Evolutionary conservation across 352 stramenopile genomes (phyloP).

Genomic region (Phytophthora pseudosyringae): DNA sequence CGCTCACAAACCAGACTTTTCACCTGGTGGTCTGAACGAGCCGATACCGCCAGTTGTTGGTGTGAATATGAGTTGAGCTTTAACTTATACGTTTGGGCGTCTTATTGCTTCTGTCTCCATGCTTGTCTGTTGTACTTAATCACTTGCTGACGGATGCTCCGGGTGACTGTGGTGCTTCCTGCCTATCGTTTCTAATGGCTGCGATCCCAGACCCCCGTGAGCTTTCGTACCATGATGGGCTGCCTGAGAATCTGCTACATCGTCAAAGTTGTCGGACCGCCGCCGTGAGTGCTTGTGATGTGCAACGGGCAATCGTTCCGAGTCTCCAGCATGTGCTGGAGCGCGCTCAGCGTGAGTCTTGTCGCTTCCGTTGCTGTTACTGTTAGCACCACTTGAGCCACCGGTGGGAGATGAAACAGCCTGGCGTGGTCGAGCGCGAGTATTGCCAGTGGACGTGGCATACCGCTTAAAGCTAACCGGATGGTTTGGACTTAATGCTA

Average conservation of each 20-base stretch:
- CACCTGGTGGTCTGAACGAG: constrained; percentile 39
- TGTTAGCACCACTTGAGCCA: constrained; percentile 16
- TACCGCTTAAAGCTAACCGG: constrained; percentile 61
- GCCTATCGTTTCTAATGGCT: constrained; percentile 35
- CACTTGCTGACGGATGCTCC: constrained; percentile 19
- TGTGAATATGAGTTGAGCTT: constrained; percentile 15
- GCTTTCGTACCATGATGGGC: constrained; percentile 29
- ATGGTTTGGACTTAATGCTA: constrained; percentile 38
- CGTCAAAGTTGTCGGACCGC: constrained; percentile 54
- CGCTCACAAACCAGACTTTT: constrained; percentile 27
- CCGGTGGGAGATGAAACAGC: constrained; percentile 20
- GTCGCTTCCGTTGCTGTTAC: constrained; percentile 41
- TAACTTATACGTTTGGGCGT: constrained; percentile 30
- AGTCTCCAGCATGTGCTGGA: constrained; percentile 50
- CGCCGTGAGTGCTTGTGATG: constrained; percentile 54
- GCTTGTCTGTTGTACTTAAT: constrained; percentile 29
- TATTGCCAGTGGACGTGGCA: constrained; percentile 50
- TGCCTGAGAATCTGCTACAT: constrained; percentile 32
- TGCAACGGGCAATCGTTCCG: constrained; percentile 51
- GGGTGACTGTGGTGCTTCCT: constrained; percentile 31
- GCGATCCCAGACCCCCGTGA: constrained; percentile 29
- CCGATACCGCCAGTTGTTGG: neutral
- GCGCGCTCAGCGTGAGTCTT: constrained; percentile 56
- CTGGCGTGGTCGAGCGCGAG: constrained; percentile 44
- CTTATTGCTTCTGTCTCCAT: constrained; percentile 17